A percentile compares a stretch with the other conserved stretches of the same genome.
These are phyloP conservation scores for Didymella lethalis DNA, from an alignment of 2,329 filamentous ascomycete genomes.

Conservation along the genomic window DNA sequence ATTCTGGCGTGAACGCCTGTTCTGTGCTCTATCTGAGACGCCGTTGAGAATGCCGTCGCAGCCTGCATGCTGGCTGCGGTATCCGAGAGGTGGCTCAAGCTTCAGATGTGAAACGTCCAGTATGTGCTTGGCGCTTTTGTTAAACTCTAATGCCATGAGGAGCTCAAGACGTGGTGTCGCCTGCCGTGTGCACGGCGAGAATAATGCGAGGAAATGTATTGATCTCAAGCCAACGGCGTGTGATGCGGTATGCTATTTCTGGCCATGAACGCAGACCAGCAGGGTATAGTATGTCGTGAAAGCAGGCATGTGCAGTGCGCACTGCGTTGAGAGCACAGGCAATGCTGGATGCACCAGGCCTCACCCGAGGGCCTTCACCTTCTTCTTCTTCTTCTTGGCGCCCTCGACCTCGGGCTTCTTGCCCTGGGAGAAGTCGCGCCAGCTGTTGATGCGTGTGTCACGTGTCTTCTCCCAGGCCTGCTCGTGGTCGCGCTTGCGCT, in stretches of 20 bases:
- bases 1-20: slow-evolving; percentile 4
- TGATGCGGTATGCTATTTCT: background rate
- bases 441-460: slow-evolving; percentile 90
- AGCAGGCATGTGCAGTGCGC: background rate
- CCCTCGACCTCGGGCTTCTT: slow-evolving; percentile 57
- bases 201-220: background rate
- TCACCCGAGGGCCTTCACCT: slow-evolving; percentile 62
- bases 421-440: slow-evolving; percentile 87
- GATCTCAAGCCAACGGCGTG: background rate
- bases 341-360: background rate
- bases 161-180: background rate
- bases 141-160: slow-evolving; percentile 4
- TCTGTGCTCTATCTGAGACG: slow-evolving; percentile 6
- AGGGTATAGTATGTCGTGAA: background rate
- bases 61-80: background rate
- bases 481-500: slow-evolving; percentile 79
- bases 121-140: slow-evolving; percentile 7
- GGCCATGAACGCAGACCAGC: background rate
- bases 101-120: slow-evolving; percentile 6
- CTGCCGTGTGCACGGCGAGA: background rate
- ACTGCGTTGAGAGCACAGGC: too few relatives aligned
- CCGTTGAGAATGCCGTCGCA: background rate
- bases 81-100: background rate
- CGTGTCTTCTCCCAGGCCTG: slow-evolving; percentile 94
- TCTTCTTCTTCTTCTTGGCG: slow-evolving; percentile 60